Evolutionary conservation across 257 asterid species (phyloP), one percentile per base, ranked within the genome.

Genomic region (Lantana camara): DNA sequence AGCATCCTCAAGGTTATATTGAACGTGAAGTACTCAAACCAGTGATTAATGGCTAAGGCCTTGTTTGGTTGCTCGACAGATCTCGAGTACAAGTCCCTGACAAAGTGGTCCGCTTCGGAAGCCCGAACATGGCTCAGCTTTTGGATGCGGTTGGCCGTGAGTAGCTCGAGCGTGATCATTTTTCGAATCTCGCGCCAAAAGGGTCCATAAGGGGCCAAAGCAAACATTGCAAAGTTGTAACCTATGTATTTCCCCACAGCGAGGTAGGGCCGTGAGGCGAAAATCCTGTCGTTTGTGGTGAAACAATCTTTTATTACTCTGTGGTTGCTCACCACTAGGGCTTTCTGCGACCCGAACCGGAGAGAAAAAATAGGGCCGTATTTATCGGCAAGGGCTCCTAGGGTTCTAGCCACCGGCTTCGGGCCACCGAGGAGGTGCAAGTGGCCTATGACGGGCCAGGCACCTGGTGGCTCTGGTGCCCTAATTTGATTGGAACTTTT

Each of bases 381-480:
- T 65, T 80, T 64, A 16, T 87, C 88, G 16, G 92, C 85, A 73
- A 86, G 34, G 64, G 80, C 66, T 16, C 82, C 95, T 0, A 86
- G 78, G 41, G 41, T 75, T 15, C 83, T 73, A 2, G 75, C 75
- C 19, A 68, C 63, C 0, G 95, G 80, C 7, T n/a, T 2, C 1
- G n/a, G 45, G n/a, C 74, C 77, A 0, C 65, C 23, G 6, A 87
- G 77, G 14, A 72, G 82, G 67, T 70, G 91, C 56, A 87, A 89
- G 35, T 87, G 92, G 49, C 92, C 95, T 5, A 87, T 76, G 21
- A 84, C 15, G 11, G 92, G 95, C 86, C 73, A 78, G 1, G 92
- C 82, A 3, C 88, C 86, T 0, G 80, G 74, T 19, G 76, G 73
- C 60, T 77, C 69, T 11, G 91, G 83, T 7, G 80, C 80, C 2